Conservation (phyloP, 1,284 basidiomycete genomes). For the Ganoderma lingzhi region DNA sequence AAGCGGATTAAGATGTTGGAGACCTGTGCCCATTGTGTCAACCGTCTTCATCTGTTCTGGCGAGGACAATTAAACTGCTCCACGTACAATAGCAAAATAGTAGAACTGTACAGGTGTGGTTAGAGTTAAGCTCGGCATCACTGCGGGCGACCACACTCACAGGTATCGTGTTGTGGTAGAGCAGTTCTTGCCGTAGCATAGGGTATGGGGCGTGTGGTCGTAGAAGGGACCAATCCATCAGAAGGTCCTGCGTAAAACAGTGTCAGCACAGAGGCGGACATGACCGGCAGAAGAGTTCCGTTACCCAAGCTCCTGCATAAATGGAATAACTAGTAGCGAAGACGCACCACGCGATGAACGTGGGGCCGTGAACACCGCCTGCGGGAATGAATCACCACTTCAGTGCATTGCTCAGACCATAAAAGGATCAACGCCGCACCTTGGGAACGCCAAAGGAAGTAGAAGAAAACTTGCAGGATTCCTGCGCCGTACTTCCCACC, state of each 20-base stretch:
- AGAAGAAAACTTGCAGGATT: slow-evolving; percentile 70
- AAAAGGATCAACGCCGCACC: slow-evolving; percentile 48
- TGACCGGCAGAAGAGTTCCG: slow-evolving; percentile 30
- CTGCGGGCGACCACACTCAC: slow-evolving; percentile 50
- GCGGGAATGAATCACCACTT: slow-evolving; percentile 2
- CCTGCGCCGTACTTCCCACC: slow-evolving; percentile 83
- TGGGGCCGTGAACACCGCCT: slow-evolving; percentile 50
- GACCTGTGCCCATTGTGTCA: slow-evolving; percentile 49
- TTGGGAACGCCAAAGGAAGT: slow-evolving; percentile 77
- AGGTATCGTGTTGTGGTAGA: slow-evolving; percentile 67
- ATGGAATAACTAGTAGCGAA: slow-evolving; percentile 68
- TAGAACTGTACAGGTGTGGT: slow-evolving; percentile 59
- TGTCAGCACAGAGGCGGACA: neutral
- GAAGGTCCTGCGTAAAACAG: slow-evolving; percentile 59
- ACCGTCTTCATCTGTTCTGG: neutral
- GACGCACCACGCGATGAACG: slow-evolving; percentile 73
- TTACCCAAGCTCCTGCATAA: slow-evolving; percentile 85
- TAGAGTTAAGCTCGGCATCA: neutral
- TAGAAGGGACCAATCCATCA: slow-evolving; percentile 88
- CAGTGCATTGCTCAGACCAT: neutral
- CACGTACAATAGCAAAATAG: slow-evolving; percentile 72
- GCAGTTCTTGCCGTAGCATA: slow-evolving; percentile 79
- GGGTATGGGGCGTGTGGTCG: slow-evolving; percentile 63
- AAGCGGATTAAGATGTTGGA: slow-evolving; percentile 83
- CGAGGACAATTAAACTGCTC: slow-evolving; percentile 30